These are phyloP conservation scores for Suillus spraguei DNA, from an alignment of 768 basidiomycete genomes.

Conservation along the genomic window DNA sequence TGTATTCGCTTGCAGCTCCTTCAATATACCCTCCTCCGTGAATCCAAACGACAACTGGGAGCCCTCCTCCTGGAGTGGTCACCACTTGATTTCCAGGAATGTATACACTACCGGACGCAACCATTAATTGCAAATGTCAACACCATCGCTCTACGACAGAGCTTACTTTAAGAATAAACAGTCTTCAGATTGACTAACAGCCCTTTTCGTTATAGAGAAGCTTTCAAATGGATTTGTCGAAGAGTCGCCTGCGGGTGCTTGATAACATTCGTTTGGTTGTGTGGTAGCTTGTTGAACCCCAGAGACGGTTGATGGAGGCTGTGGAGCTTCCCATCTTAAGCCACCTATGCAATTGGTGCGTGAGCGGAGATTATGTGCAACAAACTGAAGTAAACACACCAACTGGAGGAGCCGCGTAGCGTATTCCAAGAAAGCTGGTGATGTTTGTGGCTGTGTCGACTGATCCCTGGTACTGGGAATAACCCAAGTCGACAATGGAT, in stretches of 20 bases:
- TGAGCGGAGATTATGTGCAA: neutral
- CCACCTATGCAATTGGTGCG: slow-evolving; percentile 16
- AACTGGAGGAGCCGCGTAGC: slow-evolving; percentile 28
- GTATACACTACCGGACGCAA: slow-evolving; percentile 27
- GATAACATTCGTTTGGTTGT: slow-evolving; percentile 34
- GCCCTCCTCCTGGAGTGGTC: slow-evolving; percentile 7
- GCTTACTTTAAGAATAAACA: slow-evolving; percentile 35
- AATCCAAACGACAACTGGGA: slow-evolving; percentile 38
- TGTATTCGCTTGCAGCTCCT: slow-evolving; percentile 19
- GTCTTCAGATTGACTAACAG: slow-evolving; percentile 26
- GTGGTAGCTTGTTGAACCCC: slow-evolving; percentile 30
- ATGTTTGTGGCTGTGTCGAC: slow-evolving; percentile 19
- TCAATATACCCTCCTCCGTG: slow-evolving; percentile 38
- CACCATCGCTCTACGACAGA: neutral
- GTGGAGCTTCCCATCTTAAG: slow-evolving; percentile 33
- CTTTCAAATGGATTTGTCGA: slow-evolving; percentile 28
- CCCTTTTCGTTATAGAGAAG: slow-evolving; percentile 17
- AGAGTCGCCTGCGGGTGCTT: slow-evolving; percentile 29
- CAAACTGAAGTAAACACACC: slow-evolving; percentile 16
- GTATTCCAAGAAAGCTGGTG: slow-evolving; percentile 32
- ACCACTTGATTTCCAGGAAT: slow-evolving; percentile 23
- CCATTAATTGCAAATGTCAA: neutral
- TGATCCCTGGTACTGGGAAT: slow-evolving; percentile 29
- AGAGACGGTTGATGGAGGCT: slow-evolving; percentile 21
- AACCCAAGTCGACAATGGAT: slow-evolving; percentile 28